Conservation (phyloP, 441 rosid species). For the Euphorbia celastroides region DNA sequence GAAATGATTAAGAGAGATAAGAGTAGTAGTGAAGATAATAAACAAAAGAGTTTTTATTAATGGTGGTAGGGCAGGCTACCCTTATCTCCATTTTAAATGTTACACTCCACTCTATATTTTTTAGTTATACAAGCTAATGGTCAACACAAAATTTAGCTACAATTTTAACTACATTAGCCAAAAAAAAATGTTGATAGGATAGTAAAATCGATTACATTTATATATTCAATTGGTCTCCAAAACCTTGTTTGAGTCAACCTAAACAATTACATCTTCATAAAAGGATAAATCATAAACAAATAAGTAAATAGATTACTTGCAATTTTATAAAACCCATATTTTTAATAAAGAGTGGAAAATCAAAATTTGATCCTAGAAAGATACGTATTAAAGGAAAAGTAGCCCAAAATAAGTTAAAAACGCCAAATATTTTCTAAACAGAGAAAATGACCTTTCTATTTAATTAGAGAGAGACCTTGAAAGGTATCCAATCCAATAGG, state of each 20-base stretch:
- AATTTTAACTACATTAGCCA: no score
- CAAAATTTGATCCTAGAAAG: constrained; percentile 4
- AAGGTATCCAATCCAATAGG: constrained; percentile 12
- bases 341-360: not conserved
- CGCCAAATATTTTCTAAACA: constrained; percentile 25
- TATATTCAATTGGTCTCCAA: no score
- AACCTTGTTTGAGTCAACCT: not conserved
- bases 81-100: constrained; percentile 20
- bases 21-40: not conserved
- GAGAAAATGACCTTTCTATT: constrained; percentile 28
- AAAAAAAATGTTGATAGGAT: no score
- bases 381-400: constrained; percentile 10
- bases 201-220: no score
- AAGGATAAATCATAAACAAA: not conserved
- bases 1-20: constrained; percentile 35
- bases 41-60: constrained; percentile 12
- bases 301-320: not conserved
- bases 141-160: no score
- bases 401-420: constrained; percentile 26
- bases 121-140: no score
- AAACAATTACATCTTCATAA: not conserved
- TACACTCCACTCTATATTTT: not conserved
- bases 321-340: not conserved
- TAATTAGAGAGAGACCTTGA: constrained; percentile 7
- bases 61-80: constrained; percentile 37